These are phyloP conservation scores for Dryadomyces sulphureus DNA, from an alignment of 2,329 filamentous ascomycete genomes.

Conservation along the genomic window DNA sequence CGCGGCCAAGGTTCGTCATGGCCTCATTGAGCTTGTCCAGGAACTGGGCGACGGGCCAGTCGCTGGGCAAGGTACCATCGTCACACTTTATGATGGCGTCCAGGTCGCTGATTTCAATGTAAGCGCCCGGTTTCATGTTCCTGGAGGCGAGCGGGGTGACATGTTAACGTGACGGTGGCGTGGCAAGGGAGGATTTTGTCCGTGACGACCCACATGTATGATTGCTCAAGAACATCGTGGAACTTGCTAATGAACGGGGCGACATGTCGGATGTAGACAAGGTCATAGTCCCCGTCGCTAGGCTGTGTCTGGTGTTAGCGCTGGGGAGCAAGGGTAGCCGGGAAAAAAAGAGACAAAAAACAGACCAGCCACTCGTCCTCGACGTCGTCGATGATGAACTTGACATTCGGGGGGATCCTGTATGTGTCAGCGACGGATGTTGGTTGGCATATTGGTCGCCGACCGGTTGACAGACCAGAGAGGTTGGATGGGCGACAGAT, in stretches of 20 bases:
- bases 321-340: too few relatives aligned
- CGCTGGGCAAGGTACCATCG: slow-evolving; percentile 24
- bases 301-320: not conserved
- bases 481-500: slow-evolving; percentile 26
- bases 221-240: slow-evolving; percentile 14
- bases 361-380: slow-evolving; percentile 30
- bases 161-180: not conserved
- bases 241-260: slow-evolving; percentile 19
- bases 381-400: slow-evolving; percentile 16
- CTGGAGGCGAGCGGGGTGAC: slow-evolving; percentile 14
- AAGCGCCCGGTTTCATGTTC: slow-evolving; percentile 28
- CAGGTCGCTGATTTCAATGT: slow-evolving; percentile 34
- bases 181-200: not conserved
- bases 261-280: slow-evolving; percentile 35
- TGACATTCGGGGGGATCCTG: slow-evolving; percentile 25
- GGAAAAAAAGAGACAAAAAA: too few relatives aligned
- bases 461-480: slow-evolving; percentile 26
- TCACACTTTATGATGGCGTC: slow-evolving; percentile 24
- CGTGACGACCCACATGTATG: slow-evolving; percentile 4
- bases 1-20: slow-evolving; percentile 20
- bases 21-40: slow-evolving; percentile 13
- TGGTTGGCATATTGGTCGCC: slow-evolving; percentile 9
- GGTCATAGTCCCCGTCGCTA: slow-evolving; percentile 33
- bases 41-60: slow-evolving; percentile 21
- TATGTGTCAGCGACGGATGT: not conserved